phyloP scores from a whole-genome alignment of 1,284 basidiomycete species.

The Moesziomyces sp. region DNA sequence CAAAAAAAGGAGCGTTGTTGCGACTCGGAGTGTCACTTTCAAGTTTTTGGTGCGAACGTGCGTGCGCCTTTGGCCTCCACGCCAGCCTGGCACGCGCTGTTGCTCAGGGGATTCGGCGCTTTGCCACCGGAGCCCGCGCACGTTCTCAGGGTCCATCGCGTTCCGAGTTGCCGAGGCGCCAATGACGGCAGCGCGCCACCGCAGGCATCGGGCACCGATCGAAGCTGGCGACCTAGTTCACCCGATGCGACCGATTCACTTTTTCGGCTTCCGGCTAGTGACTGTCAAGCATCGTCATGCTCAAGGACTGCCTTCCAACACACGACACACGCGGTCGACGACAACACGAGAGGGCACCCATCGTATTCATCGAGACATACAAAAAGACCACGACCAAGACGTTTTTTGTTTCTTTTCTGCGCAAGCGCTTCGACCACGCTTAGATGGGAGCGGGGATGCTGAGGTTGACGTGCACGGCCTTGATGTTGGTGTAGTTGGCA shows the following conservation, averaged over 20 bases:
- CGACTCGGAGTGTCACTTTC: slow-evolving; percentile 1
- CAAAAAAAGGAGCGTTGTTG: too few relatives aligned
- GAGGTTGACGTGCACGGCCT: slow-evolving; percentile 83
- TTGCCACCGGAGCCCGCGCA: slow-evolving; percentile 7
- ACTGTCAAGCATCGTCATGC: too few relatives aligned
- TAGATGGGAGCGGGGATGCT: slow-evolving; percentile 54
- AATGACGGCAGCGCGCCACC: too few relatives aligned
- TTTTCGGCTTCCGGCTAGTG: too few relatives aligned
- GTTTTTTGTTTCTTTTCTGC: background rate
- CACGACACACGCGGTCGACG: background rate
- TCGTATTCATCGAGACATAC: slow-evolving; percentile 19
- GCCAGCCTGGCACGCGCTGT: too few relatives aligned
- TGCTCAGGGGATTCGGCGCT: background rate
- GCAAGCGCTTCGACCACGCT: background rate
- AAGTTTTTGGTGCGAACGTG: too few relatives aligned
- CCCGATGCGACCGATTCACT: too few relatives aligned
- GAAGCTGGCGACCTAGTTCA: too few relatives aligned
- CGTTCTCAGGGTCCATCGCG: slow-evolving; percentile 39
- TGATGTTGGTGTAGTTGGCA: slow-evolving; percentile 82
- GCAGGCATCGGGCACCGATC: too few relatives aligned
- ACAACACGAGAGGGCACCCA: slow-evolving; percentile 13
- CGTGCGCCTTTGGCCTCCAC: too few relatives aligned
- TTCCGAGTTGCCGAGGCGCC: too few relatives aligned
- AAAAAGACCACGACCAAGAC: slow-evolving; percentile 1
- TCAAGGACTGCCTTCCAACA: background rate